Conservation (phyloP, 1,284 basidiomycete genomes). For the Tilletia horrida region DNA sequence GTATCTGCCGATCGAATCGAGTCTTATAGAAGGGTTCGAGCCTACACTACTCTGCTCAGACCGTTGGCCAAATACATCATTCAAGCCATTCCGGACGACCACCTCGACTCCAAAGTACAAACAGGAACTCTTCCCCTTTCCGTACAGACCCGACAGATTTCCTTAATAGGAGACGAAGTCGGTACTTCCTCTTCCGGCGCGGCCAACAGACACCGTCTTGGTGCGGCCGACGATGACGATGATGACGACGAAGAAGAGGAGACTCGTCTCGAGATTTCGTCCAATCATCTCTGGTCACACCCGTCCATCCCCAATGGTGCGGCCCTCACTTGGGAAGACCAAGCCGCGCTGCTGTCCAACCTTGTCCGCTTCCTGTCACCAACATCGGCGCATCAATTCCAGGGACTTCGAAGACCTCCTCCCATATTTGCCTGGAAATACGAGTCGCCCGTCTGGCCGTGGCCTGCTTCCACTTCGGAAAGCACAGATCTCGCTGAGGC, state of each 20-base stretch:
- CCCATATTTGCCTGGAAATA: constrained; percentile 3
- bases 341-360: constrained; percentile 62
- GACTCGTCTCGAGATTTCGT: constrained; percentile 40
- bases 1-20: background rate
- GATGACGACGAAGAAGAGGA: constrained; percentile 30
- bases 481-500: background rate
- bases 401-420: constrained; percentile 2
- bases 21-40: background rate
- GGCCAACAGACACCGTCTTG: no score
- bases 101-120: background rate
- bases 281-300: constrained; percentile 59
- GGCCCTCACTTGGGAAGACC: constrained; percentile 60
- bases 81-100: constrained; percentile 14
- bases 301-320: constrained; percentile 62
- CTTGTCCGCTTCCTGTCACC: constrained; percentile 29
- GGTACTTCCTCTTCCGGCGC: no score
- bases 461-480: background rate
- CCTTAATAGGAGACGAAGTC: constrained; percentile 10
- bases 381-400: background rate
- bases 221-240: constrained; percentile 26
- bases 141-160: background rate
- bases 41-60: constrained; percentile 17
- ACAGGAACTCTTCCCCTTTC: background rate
- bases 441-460: background rate
- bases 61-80: constrained; percentile 19